Conservation (phyloP, 306 rosid species). For the Acacia melanoxylon region DNA sequence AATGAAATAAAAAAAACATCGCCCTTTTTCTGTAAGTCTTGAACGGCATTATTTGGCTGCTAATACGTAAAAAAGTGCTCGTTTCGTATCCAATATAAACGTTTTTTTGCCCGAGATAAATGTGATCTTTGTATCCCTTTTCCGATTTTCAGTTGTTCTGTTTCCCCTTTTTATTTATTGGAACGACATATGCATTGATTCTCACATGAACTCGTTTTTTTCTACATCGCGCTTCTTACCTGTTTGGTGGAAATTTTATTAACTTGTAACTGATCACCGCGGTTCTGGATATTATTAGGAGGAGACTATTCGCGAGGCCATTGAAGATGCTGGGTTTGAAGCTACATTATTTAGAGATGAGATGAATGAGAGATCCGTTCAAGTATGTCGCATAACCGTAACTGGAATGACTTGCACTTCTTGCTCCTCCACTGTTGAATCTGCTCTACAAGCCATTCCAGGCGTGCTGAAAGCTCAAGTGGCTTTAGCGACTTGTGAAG, state of each 20-base stretch:
- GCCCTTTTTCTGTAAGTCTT: neutral
- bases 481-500: constrained; percentile 83
- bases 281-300: constrained; percentile 42
- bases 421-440: constrained; percentile 75
- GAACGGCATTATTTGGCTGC: neutral
- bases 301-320: constrained; percentile 64
- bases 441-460: constrained; percentile 44
- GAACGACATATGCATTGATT: neutral
- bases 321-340: constrained; percentile 77
- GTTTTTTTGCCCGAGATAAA: neutral
- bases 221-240: neutral
- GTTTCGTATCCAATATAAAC: neutral
- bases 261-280: neutral
- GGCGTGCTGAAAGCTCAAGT: constrained; percentile 68
- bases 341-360: constrained; percentile 47
- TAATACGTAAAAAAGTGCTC: neutral
- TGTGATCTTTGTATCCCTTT: neutral
- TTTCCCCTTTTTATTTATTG: neutral
- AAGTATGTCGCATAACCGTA: constrained; percentile 64
- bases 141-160: neutral
- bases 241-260: neutral
- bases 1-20: neutral
- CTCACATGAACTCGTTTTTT: neutral
- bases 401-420: constrained; percentile 88
- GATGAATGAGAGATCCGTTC: constrained; percentile 37